A percentile compares a stretch with the other conserved stretches of the same genome.
These are phyloP conservation scores for Picochlorum sp. DNA, from an alignment of 139 green algal species.

Conservation along the genomic window DNA sequence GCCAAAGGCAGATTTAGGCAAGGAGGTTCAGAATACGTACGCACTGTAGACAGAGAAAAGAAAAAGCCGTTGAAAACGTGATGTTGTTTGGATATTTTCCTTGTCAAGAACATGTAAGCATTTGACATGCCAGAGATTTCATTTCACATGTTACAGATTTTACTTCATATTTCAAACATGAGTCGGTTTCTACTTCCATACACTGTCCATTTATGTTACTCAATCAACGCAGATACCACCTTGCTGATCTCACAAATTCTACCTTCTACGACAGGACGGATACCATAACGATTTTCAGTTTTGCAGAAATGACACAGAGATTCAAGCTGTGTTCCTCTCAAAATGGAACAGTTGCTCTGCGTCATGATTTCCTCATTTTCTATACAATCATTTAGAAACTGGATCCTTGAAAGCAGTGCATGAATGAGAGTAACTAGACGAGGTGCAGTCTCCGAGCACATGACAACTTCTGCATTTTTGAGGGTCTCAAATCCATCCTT, in stretches of 20 bases:
- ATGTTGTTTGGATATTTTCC: too few relatives aligned
- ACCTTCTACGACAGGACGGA: conserved; percentile 29
- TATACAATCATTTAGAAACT: conserved; percentile 11
- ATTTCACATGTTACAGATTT: not conserved
- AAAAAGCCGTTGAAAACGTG: conserved; percentile 90
- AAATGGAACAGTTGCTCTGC: not conserved
- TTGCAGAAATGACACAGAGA: conserved; percentile 16
- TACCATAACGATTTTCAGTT: conserved; percentile 15
- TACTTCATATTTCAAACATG: not conserved
- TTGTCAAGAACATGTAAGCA: too few relatives aligned
- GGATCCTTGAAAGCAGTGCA: conserved; percentile 6
- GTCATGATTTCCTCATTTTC: not conserved
- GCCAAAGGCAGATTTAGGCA: conserved; percentile 67
- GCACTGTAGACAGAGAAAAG: conserved; percentile 90
- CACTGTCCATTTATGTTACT: too few relatives aligned
- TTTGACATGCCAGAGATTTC: not conserved
- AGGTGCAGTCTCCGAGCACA: conserved; percentile 19
- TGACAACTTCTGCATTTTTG: conserved; percentile 13
- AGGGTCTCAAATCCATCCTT: conserved; percentile 62
- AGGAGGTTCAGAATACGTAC: conserved; percentile 44
- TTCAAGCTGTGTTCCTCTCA: conserved; percentile 9
- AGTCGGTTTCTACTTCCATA: too few relatives aligned
- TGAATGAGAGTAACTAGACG: conserved; percentile 22
- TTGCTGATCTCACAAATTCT: conserved; percentile 26
- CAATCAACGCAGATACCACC: too few relatives aligned